These are phyloP conservation scores for Lolium multiflorum DNA, from an alignment of 176 grass and related monocot genomes.

Conservation along the genomic window DNA sequence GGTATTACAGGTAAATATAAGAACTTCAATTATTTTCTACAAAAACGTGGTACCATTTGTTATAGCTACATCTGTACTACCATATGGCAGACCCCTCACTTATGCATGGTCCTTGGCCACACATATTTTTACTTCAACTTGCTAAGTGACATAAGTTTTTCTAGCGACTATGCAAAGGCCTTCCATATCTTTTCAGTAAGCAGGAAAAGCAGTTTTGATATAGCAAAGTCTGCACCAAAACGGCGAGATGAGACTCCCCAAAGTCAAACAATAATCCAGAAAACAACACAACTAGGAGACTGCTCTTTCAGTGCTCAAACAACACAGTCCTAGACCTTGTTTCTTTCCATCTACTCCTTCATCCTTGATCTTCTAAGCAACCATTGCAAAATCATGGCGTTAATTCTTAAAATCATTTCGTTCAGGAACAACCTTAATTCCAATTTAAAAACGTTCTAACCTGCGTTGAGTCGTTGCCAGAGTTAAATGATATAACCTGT, in stretches of 20 bases:
- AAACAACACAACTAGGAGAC: conserved; percentile 16
- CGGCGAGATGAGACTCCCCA: not conserved
- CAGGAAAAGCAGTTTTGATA: conserved; percentile 19
- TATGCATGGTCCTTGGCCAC: conserved; percentile 1
- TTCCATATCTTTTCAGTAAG: not conserved
- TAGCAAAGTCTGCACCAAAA: not conserved
- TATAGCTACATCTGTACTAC: conserved; percentile 25
- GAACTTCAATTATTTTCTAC: not conserved
- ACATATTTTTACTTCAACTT: not conserved
- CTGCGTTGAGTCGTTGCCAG: not conserved
- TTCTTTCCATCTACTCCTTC: conserved; percentile 2
- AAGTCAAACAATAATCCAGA: conserved; percentile 9
- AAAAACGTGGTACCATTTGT: not conserved
- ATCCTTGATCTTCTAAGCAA: not conserved
- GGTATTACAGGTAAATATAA: conserved; percentile 72
- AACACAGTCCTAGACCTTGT: not conserved
- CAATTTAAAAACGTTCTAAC: not conserved
- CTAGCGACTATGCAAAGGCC: not conserved
- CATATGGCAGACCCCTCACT: conserved; percentile 18
- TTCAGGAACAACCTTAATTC: not conserved
- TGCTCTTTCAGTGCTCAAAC: not conserved
- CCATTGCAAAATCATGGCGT: not conserved
- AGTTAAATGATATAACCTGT: conserved; percentile 21
- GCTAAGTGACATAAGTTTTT: conserved; percentile 14
- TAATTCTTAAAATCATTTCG: conserved; percentile 5